These are phyloP conservation scores for Prunus dulcis DNA, from an alignment of 306 rosid species.

Conservation along the genomic window DNA sequence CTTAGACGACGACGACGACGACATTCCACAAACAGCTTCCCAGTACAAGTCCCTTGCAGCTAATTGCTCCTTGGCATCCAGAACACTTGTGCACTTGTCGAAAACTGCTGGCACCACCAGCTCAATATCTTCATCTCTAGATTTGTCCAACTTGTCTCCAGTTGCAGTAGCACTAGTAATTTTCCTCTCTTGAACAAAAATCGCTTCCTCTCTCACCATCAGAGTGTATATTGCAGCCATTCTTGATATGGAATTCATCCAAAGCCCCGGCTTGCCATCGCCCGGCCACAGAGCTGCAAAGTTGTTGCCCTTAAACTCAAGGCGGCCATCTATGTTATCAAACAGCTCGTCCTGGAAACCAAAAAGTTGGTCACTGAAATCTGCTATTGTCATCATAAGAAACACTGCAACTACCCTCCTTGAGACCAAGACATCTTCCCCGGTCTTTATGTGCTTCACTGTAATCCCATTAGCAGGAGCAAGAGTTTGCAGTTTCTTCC, in stretches of 20 bases:
- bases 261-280: conserved; percentile 73
- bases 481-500: conserved; percentile 53
- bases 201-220: conserved; percentile 71
- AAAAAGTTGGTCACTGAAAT: conserved; percentile 74
- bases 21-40: conserved; percentile 60
- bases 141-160: conserved; percentile 26
- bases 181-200: conserved; percentile 44
- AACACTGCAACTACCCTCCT: conserved; percentile 67
- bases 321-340: conserved; percentile 52
- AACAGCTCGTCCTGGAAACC: conserved; percentile 69
- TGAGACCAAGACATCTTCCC: conserved; percentile 60
- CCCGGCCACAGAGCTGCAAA: conserved; percentile 68
- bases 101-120: conserved; percentile 67
- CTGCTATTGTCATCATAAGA: conserved; percentile 77
- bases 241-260: conserved; percentile 77
- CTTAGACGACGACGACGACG: not conserved
- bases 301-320: conserved; percentile 60
- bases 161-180: not conserved
- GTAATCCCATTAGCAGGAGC: conserved; percentile 55
- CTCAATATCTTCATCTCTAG: conserved; percentile 60
- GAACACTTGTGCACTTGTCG: conserved; percentile 52
- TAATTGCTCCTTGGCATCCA: conserved; percentile 66
- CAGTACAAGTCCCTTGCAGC: conserved; percentile 77
- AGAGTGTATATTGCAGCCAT: conserved; percentile 65
- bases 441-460: conserved; percentile 63